Base-by-base conservation (phyloP, 331 rosid genomes). In the Phaseolus coccineus region DNA sequence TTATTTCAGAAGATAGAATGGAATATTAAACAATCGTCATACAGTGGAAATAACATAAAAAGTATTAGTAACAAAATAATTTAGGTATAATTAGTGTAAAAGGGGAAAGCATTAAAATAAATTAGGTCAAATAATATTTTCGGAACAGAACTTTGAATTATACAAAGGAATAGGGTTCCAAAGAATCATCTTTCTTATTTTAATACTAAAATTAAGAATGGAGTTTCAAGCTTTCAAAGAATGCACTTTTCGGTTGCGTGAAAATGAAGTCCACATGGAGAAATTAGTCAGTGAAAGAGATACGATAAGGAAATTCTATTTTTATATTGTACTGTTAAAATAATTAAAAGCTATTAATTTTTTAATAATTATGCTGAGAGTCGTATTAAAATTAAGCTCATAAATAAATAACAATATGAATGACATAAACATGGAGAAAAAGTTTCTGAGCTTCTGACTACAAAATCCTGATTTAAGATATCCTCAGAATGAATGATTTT, bases 401-500 rank as follows among this genome's bases (percentile, higher is more conserved):
- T 51, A 6, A 16, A 16, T 8, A 16, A 51, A 15, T 51, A 16
- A 51, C 24, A 0, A 16, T 51, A 51, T 16, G 56, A 16, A 16
- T 16, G 74, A 67, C 64, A 84, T 71, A 74, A 61, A 64, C 83
- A 82, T 50, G 83, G 69, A 71, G 65, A 69, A 81, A 76, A 80
- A 77, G 67, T 33, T 33, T 55, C 61, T 69, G 14, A 37, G 57
- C 47, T 70, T 77, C 80, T 33, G 74, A 69, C 79, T 82, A 80
- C 80, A 89, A 87, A 89, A 80, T 82, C 76, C 71, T 58, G 84
- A 39, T 79, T 53, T 19, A 53, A 53, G 59, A 22, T 53, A 19
- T 53, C 61, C 72, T 68, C 53, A 28, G 33, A 83, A 80, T 67
- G 72, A 48, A 82, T 53, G 11, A 19, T 19, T 63, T 73, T 73